Percentiles rank a stretch among this genome's conserved stretches.
phyloP scores from a whole-genome alignment of 2,329 filamentous ascomycete species.

The Cytospora chrysosperma region DNA sequence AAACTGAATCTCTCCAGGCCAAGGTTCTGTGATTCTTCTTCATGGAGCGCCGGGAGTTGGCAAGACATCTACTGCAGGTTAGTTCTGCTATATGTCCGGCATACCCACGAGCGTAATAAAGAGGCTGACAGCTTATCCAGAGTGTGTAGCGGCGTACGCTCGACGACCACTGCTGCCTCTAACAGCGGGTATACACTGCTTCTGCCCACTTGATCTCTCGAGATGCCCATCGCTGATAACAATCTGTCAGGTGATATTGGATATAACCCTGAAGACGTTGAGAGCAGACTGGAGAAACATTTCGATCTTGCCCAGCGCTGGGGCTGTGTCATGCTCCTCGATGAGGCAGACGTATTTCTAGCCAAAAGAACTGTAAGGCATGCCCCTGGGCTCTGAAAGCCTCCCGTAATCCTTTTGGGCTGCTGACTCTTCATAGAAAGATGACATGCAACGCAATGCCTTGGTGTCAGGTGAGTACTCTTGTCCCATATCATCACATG shows the following conservation, averaged over 20 bases:
- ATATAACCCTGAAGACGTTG: slow-evolving; percentile 33
- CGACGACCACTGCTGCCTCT: neutral
- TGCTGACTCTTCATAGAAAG: slow-evolving; percentile 1
- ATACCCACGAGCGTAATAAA: neutral
- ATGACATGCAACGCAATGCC: slow-evolving; percentile 32
- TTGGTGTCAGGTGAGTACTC: slow-evolving; percentile 30
- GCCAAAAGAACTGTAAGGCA: slow-evolving; percentile 18
- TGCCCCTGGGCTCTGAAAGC: no score
- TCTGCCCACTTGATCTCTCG: neutral
- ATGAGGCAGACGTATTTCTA: slow-evolving; percentile 32
- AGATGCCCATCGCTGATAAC: neutral
- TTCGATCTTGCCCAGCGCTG: slow-evolving; percentile 27
- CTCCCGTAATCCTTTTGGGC: neutral
- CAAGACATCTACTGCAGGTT: neutral
- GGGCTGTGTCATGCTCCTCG: slow-evolving; percentile 29
- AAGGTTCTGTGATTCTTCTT: slow-evolving; percentile 18
- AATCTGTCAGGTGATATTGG: slow-evolving; percentile 30
- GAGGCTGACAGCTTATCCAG: slow-evolving; percentile 2
- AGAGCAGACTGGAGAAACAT: slow-evolving; percentile 30
- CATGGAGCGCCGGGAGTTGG: slow-evolving; percentile 21
- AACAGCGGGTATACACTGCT: slow-evolving; percentile 18
- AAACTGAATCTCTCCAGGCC: neutral
- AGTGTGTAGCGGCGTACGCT: slow-evolving; percentile 6
- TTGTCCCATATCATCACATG: slow-evolving; percentile 13
- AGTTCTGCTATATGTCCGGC: neutral